phyloP scores from a whole-genome alignment of 306 rosid genomes.

The Vigna radiata region DNA sequence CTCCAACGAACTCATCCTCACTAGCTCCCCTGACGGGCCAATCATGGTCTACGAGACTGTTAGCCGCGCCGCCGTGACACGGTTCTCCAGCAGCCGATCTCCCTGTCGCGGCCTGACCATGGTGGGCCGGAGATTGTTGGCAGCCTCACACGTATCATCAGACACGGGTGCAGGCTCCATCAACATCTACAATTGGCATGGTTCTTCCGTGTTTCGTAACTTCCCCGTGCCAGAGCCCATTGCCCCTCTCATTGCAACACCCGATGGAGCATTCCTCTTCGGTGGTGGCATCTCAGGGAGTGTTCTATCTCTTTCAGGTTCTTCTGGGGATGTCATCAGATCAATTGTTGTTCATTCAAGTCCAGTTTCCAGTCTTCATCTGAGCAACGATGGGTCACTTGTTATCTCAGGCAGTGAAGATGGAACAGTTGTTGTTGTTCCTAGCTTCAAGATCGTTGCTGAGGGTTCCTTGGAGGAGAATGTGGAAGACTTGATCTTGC shows the following conservation, averaged over 20 bases:
- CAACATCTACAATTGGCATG: conserved; percentile 71
- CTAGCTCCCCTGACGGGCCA: conserved; percentile 68
- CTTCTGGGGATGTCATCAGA: conserved; percentile 60
- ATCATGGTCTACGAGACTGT: conserved; percentile 60
- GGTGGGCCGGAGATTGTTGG: conserved; percentile 52
- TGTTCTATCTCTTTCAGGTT: conserved; percentile 53
- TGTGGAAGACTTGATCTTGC: conserved; percentile 37
- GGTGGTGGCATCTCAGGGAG: conserved; percentile 78
- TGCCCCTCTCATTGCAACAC: conserved; percentile 64
- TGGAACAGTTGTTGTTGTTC: conserved; percentile 63
- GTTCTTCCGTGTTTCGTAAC: conserved; percentile 51
- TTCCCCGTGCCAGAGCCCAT: conserved; percentile 66
- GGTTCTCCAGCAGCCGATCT: conserved; percentile 55
- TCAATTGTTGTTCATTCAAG: conserved; percentile 52
- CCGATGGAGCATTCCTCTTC: conserved; percentile 58
- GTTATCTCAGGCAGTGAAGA: conserved; percentile 74
- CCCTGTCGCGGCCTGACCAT: conserved; percentile 59
- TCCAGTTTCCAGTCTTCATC: conserved; percentile 60
- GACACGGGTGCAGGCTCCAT: conserved; percentile 64
- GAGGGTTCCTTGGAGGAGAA: neutral
- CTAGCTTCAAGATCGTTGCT: conserved; percentile 60
- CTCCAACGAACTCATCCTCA: conserved; percentile 62
- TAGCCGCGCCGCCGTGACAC: conserved; percentile 47
- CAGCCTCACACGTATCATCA: conserved; percentile 63
- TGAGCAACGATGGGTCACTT: conserved; percentile 68